A percentile compares a stretch with the other conserved stretches of the same genome.
Evolutionary conservation across 2,329 filamentous ascomycete genomes (phyloP).

Genomic region (Talaromyces sp.): DNA sequence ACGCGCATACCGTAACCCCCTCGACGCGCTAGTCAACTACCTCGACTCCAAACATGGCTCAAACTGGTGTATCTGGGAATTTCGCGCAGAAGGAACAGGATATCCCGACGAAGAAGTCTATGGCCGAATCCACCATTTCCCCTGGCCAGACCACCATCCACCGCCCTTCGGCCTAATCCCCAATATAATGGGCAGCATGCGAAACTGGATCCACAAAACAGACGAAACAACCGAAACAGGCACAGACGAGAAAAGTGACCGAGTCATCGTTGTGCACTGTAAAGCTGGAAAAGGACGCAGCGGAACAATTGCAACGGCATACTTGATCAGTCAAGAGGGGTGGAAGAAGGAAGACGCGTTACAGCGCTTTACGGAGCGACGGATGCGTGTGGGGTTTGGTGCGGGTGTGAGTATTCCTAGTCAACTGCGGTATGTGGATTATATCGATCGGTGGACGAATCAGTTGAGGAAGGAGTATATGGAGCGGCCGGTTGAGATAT

Average conservation of each 20-base stretch:
- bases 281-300: conserved; percentile 95
- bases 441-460: conserved; percentile 84
- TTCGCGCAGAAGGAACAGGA: conserved; percentile 92
- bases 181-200: conserved; percentile 87
- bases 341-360: conserved; percentile 68
- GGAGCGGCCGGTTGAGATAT: conserved; percentile 78
- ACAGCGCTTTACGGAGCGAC: conserved; percentile 72
- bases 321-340: conserved; percentile 83
- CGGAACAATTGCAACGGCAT: conserved; percentile 84
- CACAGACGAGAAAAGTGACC: conserved; percentile 42
- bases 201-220: conserved; percentile 71
- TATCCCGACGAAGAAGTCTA: conserved; percentile 92
- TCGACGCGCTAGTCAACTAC: conserved; percentile 82
- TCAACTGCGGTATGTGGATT: conserved; percentile 82
- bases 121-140: conserved; percentile 82
- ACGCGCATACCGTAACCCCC: conserved; percentile 89
- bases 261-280: conserved; percentile 91
- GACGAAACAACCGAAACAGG: conserved; percentile 26
- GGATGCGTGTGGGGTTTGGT: conserved; percentile 89
- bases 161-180: conserved; percentile 90
- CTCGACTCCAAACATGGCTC: conserved; percentile 81
- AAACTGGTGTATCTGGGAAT: conserved; percentile 97
- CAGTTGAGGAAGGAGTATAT: conserved; percentile 73
- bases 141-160: conserved; percentile 96
- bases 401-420: conserved; percentile 90